Conservation (phyloP, 345 rosid genomes). For the Acer yangbiense region DNA sequence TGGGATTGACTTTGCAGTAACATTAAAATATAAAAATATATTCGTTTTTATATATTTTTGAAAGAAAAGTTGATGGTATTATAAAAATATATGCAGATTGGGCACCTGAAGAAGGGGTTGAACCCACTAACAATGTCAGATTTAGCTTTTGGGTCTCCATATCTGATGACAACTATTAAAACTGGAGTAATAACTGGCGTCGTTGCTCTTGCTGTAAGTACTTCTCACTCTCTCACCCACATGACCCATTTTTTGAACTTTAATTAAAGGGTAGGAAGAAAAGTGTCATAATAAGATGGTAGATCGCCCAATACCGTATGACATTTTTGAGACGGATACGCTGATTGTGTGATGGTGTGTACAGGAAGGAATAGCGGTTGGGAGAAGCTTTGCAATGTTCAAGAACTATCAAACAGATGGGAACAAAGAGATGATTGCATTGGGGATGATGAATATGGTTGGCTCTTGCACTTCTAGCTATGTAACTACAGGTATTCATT, state of each 20-base stretch:
- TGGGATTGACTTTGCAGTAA: too few species aligned
- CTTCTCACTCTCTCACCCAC: not conserved
- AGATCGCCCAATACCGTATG: too few species aligned
- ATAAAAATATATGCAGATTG: conserved; percentile 55
- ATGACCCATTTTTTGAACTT: too few species aligned
- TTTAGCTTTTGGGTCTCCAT: conserved; percentile 66
- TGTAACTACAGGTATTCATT: conserved; percentile 65
- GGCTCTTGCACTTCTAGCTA: conserved; percentile 96
- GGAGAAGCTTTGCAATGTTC: conserved; percentile 90
- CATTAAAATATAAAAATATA: too few species aligned
- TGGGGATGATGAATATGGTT: conserved; percentile 90
- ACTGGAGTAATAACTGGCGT: conserved; percentile 83
- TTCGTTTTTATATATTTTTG: not conserved
- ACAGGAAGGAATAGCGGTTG: conserved; percentile 97
- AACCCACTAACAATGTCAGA: conserved; percentile 74
- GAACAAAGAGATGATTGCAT: conserved; percentile 96
- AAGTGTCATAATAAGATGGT: too few species aligned
- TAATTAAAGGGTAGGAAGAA: too few species aligned
- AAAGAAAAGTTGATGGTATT: not conserved
- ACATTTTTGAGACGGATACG: too few species aligned
- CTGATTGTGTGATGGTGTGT: too few species aligned
- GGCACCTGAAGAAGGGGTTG: conserved; percentile 76
- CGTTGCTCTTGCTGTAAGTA: conserved; percentile 90
- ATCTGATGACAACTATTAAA: conserved; percentile 60
- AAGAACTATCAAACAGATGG: conserved; percentile 92